Evolutionary conservation across 225 moss, liverwort and hornwort genomes (phyloP).

Genomic region (Pleurozium schreberi): DNA sequence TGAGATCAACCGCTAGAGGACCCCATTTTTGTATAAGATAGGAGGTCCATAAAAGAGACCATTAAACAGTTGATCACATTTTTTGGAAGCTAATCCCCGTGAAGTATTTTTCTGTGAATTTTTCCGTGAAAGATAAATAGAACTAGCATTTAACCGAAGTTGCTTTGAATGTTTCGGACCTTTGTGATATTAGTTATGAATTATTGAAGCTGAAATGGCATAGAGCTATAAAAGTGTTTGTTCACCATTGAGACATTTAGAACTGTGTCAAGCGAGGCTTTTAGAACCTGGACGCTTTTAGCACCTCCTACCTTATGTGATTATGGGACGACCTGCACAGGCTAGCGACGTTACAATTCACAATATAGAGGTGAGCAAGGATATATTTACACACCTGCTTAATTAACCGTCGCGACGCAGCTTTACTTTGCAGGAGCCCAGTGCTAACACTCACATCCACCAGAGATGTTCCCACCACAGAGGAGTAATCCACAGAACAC

Average conservation of each 20-base stretch:
- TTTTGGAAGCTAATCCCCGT: background rate
- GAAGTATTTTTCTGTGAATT: background rate
- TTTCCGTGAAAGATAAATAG: background rate
- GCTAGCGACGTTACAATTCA: background rate
- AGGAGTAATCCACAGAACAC: constrained; percentile 37
- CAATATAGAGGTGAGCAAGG: background rate
- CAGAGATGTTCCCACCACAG: constrained; percentile 43
- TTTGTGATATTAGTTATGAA: no score
- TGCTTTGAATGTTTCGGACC: background rate
- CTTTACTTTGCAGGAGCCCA: constrained; percentile 75
- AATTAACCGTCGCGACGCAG: constrained; percentile 63
- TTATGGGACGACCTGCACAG: background rate
- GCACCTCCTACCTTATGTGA: background rate
- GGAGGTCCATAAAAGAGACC: background rate
- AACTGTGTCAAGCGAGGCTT: no score
- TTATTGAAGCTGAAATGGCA: background rate
- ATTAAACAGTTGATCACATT: background rate
- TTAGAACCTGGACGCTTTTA: background rate
- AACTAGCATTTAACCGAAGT: background rate
- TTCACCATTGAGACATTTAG: background rate
- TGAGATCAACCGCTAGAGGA: background rate
- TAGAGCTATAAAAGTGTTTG: background rate
- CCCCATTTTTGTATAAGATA: background rate
- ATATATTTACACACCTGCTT: constrained; percentile 31
- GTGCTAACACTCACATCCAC: constrained; percentile 73